These are phyloP conservation scores for Jaminaea rosea DNA, from an alignment of 1,284 basidiomycete species.

Conservation along the genomic window DNA sequence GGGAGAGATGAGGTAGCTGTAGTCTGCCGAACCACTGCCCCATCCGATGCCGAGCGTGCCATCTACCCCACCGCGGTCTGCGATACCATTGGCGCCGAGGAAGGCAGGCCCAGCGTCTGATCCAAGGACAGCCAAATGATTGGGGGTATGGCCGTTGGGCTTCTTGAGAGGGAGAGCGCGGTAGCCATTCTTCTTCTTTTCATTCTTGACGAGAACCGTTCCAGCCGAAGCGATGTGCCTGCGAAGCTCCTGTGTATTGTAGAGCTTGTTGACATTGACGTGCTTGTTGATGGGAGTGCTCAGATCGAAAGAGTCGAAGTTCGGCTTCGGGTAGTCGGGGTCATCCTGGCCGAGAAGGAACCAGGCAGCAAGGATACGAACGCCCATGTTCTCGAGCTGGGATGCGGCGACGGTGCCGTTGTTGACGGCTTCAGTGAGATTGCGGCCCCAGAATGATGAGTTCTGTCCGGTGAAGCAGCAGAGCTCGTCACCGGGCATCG, in stretches of 20 bases:
- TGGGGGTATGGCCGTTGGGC: conserved; percentile 15
- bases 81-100: conserved; percentile 64
- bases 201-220: conserved; percentile 67
- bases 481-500: conserved; percentile 48
- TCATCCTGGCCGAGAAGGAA: conserved; percentile 23
- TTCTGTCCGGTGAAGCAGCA: too few relatives aligned
- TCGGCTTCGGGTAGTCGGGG: conserved; percentile 16
- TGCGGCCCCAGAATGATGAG: conserved; percentile 59
- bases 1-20: conserved; percentile 51
- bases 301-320: conserved; percentile 32
- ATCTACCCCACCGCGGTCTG: conserved; percentile 53
- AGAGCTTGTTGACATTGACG: conserved; percentile 62
- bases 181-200: conserved; percentile 51
- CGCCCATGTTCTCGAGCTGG: conserved; percentile 52
- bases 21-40: conserved; percentile 56
- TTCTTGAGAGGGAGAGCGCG: conserved; percentile 51
- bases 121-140: conserved; percentile 30
- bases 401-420: conserved; percentile 60
- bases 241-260: conserved; percentile 60
- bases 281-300: conserved; percentile 44
- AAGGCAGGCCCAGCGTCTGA: conserved; percentile 61
- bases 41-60: conserved; percentile 75
- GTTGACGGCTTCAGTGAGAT: conserved; percentile 59
- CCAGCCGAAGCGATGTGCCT: conserved; percentile 66
- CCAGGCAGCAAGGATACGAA: conserved; percentile 42